Percentiles rank a stretch among this genome's conserved stretches.
Conservation (phyloP, 352 stramenopile species). For the Phytophthora citricola region DNA sequence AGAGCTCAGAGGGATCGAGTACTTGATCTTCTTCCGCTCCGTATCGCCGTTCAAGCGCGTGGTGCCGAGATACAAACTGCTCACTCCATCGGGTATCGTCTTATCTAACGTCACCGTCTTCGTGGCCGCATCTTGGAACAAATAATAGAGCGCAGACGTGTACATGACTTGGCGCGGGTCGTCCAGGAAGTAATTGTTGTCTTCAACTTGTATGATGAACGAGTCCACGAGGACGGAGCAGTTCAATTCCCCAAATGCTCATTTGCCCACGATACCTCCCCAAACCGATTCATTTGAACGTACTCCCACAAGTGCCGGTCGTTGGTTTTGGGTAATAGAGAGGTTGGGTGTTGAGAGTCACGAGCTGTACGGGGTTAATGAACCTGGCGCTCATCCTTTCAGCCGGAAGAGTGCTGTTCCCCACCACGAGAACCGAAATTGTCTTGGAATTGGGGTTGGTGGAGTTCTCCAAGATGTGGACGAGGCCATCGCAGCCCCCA, state of each 20-base stretch:
- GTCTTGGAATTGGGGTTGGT: conserved; percentile 13
- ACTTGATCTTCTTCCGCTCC: conserved; percentile 57
- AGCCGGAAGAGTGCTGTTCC: conserved; percentile 30
- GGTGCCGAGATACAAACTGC: conserved; percentile 29
- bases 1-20: conserved; percentile 47
- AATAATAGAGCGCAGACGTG: conserved; percentile 57
- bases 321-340: conserved; percentile 22
- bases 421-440: conserved; percentile 26
- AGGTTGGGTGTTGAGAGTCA: conserved; percentile 29
- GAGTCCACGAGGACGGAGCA: conserved; percentile 59
- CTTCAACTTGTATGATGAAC: conserved; percentile 49
- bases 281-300: conserved; percentile 27
- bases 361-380: conserved; percentile 33
- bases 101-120: conserved; percentile 30
- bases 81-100: conserved; percentile 1
- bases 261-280: conserved; percentile 9
- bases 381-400: conserved; percentile 25
- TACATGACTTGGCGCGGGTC: conserved; percentile 52
- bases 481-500: conserved; percentile 32
- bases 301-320: conserved; percentile 35
- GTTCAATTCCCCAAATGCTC: conserved; percentile 23
- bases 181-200: conserved; percentile 56
- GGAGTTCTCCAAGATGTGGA: conserved; percentile 34
- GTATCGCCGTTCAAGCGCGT: conserved; percentile 43
- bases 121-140: conserved; percentile 51